These are phyloP conservation scores for Dothistroma pini DNA, from an alignment of 2,329 filamentous ascomycete genomes.

Conservation along the genomic window DNA sequence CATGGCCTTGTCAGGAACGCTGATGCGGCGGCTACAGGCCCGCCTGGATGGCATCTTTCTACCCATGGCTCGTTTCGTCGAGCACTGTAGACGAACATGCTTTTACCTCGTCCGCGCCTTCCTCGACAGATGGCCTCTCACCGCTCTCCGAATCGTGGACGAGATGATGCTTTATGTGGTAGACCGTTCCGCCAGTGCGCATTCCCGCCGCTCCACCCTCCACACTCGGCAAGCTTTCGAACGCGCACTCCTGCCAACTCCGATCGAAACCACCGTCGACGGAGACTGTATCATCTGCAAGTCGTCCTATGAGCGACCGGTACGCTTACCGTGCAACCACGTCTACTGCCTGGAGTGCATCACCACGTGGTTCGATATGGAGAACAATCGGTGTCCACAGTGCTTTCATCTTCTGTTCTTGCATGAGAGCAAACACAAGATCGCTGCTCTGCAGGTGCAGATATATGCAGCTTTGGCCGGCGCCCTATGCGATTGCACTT, in stretches of 20 bases:
- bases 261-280: background rate
- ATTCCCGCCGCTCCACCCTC: background rate
- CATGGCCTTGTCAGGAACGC: background rate
- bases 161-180: background rate
- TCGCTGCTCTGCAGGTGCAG: background rate
- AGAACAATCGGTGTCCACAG: background rate
- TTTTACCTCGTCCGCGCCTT: background rate
- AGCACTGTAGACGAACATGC: background rate
- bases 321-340: background rate
- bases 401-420: background rate
- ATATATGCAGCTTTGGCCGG: background rate
- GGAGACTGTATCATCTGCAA: background rate
- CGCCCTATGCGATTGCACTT: background rate
- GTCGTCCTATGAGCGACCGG: background rate
- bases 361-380: background rate
- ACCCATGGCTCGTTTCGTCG: slow-evolving; percentile 3
- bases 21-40: background rate
- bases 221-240: background rate
- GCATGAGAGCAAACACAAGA: background rate
- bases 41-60: background rate
- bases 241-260: background rate
- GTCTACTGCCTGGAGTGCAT: background rate
- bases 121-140: background rate
- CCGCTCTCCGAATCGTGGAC: background rate
- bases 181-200: background rate